These are phyloP conservation scores for Oryza meyeriana DNA, from an alignment of 176 grass and related monocot species.

Conservation along the genomic window DNA sequence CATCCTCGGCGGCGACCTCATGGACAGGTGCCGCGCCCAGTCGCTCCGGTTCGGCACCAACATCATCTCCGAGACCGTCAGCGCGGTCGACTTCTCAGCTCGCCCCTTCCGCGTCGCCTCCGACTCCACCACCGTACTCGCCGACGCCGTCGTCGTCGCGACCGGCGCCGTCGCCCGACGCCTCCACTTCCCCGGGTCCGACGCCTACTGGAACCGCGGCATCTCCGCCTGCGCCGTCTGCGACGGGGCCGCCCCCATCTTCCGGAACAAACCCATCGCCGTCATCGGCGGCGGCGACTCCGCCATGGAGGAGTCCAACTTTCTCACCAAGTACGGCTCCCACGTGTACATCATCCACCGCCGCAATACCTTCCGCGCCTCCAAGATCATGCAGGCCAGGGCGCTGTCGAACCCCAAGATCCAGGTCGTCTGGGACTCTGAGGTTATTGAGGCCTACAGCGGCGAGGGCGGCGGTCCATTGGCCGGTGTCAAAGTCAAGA, in stretches of 20 bases:
- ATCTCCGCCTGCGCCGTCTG: constrained; percentile 82
- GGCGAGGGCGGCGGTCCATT: constrained; percentile 41
- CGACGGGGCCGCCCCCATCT: constrained; percentile 90
- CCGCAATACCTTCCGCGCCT: constrained; percentile 62
- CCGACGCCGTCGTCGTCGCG: constrained; percentile 77
- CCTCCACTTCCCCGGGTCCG: constrained; percentile 73
- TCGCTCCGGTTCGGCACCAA: constrained; percentile 62
- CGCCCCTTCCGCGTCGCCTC: constrained; percentile 67
- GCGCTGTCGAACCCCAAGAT: constrained; percentile 84
- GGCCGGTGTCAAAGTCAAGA: constrained; percentile 77
- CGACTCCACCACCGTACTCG: constrained; percentile 59
- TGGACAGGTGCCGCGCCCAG: constrained; percentile 72
- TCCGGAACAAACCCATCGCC: constrained; percentile 76
- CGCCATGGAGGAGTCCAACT: constrained; percentile 85
- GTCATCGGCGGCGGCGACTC: constrained; percentile 73
- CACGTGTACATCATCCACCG: constrained; percentile 68
- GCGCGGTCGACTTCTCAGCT: constrained; percentile 58
- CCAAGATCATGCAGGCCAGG: constrained; percentile 94
- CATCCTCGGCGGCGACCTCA: constrained; percentile 78
- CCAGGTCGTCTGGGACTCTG: constrained; percentile 76
- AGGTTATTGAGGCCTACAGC: constrained; percentile 82
- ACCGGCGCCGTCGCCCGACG: constrained; percentile 84
- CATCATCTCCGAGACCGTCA: constrained; percentile 80
- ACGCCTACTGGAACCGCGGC: constrained; percentile 81
- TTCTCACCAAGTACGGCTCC: constrained; percentile 77